phyloP scores from a whole-genome alignment of 1,284 basidiomycete genomes.

The Meira nashicola region DNA sequence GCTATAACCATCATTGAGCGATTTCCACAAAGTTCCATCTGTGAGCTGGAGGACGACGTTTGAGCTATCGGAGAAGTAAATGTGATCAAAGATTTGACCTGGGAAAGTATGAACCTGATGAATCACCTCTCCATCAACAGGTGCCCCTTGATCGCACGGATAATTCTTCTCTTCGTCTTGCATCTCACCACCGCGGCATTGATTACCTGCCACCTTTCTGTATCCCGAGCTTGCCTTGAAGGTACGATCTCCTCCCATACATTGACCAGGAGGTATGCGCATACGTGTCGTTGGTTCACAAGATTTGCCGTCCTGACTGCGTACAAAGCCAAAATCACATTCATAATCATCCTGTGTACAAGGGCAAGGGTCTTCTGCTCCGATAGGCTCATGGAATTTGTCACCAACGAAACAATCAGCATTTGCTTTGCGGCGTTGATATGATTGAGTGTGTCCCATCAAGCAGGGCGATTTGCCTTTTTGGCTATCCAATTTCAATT shows the following conservation, averaged over 20 bases:
- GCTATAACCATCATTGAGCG: constrained; percentile 85
- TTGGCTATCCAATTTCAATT: constrained; percentile 66
- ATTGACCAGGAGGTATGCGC: constrained; percentile 73
- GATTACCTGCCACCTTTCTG: constrained; percentile 86
- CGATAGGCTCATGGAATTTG: constrained; percentile 58
- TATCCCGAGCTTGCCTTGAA: constrained; percentile 88
- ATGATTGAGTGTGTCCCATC: constrained; percentile 98
- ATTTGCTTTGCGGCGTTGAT: constrained; percentile 73
- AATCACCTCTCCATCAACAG: constrained; percentile 53
- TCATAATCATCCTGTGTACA: constrained; percentile 88
- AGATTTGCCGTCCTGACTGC: constrained; percentile 65
- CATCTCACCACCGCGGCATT: constrained; percentile 63
- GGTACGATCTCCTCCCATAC: constrained; percentile 60
- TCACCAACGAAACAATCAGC: constrained; percentile 87
- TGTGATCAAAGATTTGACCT: constrained; percentile 66
- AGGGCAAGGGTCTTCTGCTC: constrained; percentile 73
- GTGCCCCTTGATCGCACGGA: constrained; percentile 59
- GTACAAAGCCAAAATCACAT: constrained; percentile 85
- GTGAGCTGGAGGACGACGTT: constrained; percentile 77
- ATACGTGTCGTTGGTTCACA: constrained; percentile 74
- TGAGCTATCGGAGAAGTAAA: constrained; percentile 68
- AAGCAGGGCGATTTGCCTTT: constrained; percentile 63
- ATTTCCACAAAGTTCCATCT: constrained; percentile 82
- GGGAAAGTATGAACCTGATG: constrained; percentile 64
- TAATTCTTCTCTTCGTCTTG: constrained; percentile 71